Base-by-base conservation (phyloP, 164 flowering plant genomes). In the Tetracentron sinense region DNA sequence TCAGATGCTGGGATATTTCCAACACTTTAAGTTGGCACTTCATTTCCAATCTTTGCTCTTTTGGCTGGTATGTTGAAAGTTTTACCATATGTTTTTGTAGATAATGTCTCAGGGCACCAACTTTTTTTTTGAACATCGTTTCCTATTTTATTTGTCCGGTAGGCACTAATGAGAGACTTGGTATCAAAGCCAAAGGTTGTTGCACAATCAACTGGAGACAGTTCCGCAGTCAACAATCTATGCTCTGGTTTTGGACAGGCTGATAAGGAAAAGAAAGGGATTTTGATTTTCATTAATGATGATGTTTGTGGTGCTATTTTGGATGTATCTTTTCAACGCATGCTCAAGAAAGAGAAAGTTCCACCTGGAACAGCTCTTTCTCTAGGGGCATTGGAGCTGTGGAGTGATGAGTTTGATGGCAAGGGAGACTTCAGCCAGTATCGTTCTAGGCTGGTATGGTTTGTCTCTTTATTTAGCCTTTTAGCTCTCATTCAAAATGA, bases 1-100 rank as follows among this genome's bases (percentile, higher is more conserved):
- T 57, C 92, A 95, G 99, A 95, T 95, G 97, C 86, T 95, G 75
- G 94, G 88, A 26, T 92, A 83, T 62, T 95, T 88, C 59, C 89
- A 83, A 71, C 97, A 87, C 75, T 67, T 51, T 54, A 95, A 87
- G 81, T 72, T 95, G 51, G 78, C 73, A 16, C 85, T 95, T 62
- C 97, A 95, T 77, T 83, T 62, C 67, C 92, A 85, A 53, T 85
- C 99, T 54, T 69, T 88, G 54, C 74, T 59, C 12, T 92, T 95
- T 77, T 92, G 98, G 99, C 72, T 86, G 99, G 99, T 95, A 85
- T 49, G 80, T 63, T 38, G 7, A 31, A 20, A 20, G 31, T n/a
- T 44, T 56, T 60, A 4, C 33, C 19, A 28, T 20, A n/a, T 21
- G 28, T 25, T 64, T n/a, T 58, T 21, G 22, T 48, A 8, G 30